Conservation (phyloP, 352 stramenopile genomes). For the Globisporangium cederbergense region DNA sequence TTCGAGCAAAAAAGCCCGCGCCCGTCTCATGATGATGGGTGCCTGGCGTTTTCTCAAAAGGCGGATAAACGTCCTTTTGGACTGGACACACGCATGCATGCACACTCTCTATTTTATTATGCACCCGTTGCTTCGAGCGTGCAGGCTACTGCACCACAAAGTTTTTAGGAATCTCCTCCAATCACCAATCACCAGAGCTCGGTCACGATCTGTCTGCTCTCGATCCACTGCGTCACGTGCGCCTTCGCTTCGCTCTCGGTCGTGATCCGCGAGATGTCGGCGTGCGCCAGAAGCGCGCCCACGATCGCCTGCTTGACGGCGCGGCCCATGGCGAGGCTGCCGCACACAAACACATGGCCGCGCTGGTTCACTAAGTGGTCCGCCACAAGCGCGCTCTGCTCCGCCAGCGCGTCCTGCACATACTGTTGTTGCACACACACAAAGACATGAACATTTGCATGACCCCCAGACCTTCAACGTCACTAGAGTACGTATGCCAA, state of each 20-base stretch:
- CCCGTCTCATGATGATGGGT: neutral
- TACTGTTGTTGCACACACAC: slow-evolving; percentile 37
- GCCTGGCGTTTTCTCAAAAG: neutral
- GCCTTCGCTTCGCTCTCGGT: slow-evolving; percentile 40
- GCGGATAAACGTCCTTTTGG: neutral
- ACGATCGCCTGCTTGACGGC: slow-evolving; percentile 68
- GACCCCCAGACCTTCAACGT: neutral
- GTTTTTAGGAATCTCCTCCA: neutral
- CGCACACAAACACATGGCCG: slow-evolving; percentile 75
- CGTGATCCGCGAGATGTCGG: slow-evolving; percentile 25
- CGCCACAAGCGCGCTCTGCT: slow-evolving; percentile 52
- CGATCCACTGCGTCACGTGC: slow-evolving; percentile 43
- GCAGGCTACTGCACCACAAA: no score
- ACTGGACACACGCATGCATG: neutral
- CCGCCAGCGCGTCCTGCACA: slow-evolving; percentile 62
- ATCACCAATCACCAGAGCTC: slow-evolving; percentile 60
- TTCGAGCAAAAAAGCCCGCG: neutral
- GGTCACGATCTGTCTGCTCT: slow-evolving; percentile 46
- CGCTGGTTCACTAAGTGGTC: slow-evolving; percentile 49
- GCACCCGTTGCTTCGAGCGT: neutral
- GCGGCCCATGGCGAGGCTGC: slow-evolving; percentile 74
- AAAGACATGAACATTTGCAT: neutral
- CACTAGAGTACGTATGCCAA: neutral
- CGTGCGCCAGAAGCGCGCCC: slow-evolving; percentile 40
- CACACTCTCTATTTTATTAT: slow-evolving; percentile 5